Base-by-base conservation (phyloP, 805 yeast species). In the Lachancea fermentati region DNA sequence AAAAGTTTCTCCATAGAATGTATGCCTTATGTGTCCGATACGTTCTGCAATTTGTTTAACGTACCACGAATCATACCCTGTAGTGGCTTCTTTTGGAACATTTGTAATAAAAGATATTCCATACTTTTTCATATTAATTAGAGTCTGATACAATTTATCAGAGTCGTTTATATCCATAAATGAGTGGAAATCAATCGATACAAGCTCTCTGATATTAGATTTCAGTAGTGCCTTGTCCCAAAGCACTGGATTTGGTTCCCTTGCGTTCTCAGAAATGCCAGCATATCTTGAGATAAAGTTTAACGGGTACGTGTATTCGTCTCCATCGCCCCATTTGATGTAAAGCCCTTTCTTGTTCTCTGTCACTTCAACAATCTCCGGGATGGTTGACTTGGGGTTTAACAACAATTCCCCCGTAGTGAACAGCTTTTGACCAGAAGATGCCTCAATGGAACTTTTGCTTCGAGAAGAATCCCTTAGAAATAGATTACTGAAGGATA, bases 1-100 rank as follows among this genome's bases (percentile, higher is more conserved):
- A 63, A 84, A 84, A 4, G 79, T 67, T 5, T 74, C 68, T 1
- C 91, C 93, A 52, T 82, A 82, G 50, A 84, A 80, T 0, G 93
- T 84, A 40, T 73, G 67, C 48, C 78, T 81, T 38, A 84, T 66
- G 51, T 82, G 82, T 0, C 89, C 91, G 38, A 82, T 75, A 43
- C 73, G 66, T 37, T 66, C 54, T 8, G 81, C 78, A 34, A 71
- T 73, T 54, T 42, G 52, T 56, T 63, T 75, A 49, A 64, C 72
- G 38, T 65, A 68, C 56, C 22, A 37, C 31, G 32, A 50, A 14
- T 51, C 57, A 9, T 60, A 58, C 25, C 52, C 60, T 14, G 45
- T 39, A 26, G 52, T 58, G 26, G 48, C 41, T 17, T 53, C 57
- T 1, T 72, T 67, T 2, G 85, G 86, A 3, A 79, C 60, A 40